Evolutionary conservation across 2,329 filamentous ascomycete genomes (phyloP), one percentile per base, ranked within the genome.

Genomic region (Lomentospora prolificans): DNA sequence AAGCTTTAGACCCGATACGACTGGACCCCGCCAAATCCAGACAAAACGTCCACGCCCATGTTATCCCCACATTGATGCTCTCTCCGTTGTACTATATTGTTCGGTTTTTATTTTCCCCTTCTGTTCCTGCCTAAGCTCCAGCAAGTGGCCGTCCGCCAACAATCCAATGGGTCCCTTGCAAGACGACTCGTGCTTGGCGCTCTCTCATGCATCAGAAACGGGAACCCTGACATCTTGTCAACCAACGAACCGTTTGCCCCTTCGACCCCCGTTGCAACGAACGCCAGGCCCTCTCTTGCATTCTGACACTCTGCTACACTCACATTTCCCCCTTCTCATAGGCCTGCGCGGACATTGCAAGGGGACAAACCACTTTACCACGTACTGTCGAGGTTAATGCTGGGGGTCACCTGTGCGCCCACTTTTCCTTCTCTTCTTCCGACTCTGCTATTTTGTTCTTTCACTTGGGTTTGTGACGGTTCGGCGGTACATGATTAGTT

Each of bases 301-400:
- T 33, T 6, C n/a, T n/a, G n/a, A n/a, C n/a, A n/a, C n/a, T n/a
- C n/a, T n/a, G n/a, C n/a, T n/a, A n/a, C n/a, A n/a, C n/a, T n/a
- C n/a, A n/a, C n/a, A n/a, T n/a, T n/a, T n/a, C n/a, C 30, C 30
- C 12, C 30, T 6, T 46, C 44, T 14, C 22, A 22, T 25, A 48
- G 44, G 44, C 44, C 24, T 48, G 44, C 44, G 44, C 44, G 44
- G 44, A 48, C 44, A 48, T 48, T 48, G 24, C 44, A 48, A 41
- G 44, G 44, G 44, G 17, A 17, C 12, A 25, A 22, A 48, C 44
- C 41, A 22, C 14, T 48, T 48, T 22, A n/a, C 22, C n/a, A 22
- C 10, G 44, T 14, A 48, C 44, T 48, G 12, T 48, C 44, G 44
- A 48, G 44, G 44, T 48, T 25, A 7, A 48, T 48, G 44, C 44